Percentiles rank a stretch among this genome's conserved stretches.
Conservation (phyloP, 2,329 filamentous ascomycete genomes). For the Fusarium xyrophilum region DNA sequence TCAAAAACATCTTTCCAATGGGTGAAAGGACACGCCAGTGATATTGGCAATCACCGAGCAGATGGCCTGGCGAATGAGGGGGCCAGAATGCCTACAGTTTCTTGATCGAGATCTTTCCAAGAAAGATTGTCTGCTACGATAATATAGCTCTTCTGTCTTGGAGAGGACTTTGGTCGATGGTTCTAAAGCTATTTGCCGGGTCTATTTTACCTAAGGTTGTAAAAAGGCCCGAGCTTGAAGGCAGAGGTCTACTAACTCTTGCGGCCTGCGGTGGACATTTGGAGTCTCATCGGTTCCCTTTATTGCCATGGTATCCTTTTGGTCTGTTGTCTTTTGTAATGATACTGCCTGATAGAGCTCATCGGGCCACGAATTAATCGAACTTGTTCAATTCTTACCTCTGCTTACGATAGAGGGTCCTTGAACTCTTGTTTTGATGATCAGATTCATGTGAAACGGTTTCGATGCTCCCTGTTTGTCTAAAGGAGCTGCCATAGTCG, state of each 20-base stretch:
- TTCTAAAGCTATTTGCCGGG: background rate
- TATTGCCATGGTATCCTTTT: background rate
- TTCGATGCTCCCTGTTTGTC: background rate
- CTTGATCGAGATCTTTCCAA: background rate
- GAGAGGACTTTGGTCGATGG: background rate
- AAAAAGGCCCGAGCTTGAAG: background rate
- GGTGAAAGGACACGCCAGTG: slow-evolving; percentile 84
- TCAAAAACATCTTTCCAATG: slow-evolving; percentile 77
- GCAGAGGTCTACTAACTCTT: background rate
- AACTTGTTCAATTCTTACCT: background rate
- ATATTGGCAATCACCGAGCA: slow-evolving; percentile 79
- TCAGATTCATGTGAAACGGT: background rate
- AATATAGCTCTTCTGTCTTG: background rate
- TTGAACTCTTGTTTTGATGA: background rate
- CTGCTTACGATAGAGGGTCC: background rate
- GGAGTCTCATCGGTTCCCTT: background rate
- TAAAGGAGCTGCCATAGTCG: background rate
- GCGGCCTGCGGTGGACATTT: background rate
- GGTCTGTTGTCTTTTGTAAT: slow-evolving; percentile 2
- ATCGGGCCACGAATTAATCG: background rate
- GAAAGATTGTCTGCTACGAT: background rate
- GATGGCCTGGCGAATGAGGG: slow-evolving; percentile 74
- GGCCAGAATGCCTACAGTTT: slow-evolving; percentile 41
- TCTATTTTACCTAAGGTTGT: background rate
- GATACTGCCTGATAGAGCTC: slow-evolving; percentile 11